Percentiles rank a stretch among this genome's conserved stretches.
These are phyloP conservation scores for Daucus carota DNA, from an alignment of 129 eudicot species.

Conservation along the genomic window DH1_v3.0 NC_030389.2:44272001-44272500, in stretches of 20 bases:
- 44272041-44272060: slow-evolving; percentile 14
- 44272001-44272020: slow-evolving; percentile 13
- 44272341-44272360: slow-evolving; percentile 71
- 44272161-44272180: slow-evolving; percentile 57
- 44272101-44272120: slow-evolving; percentile 58
- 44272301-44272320: slow-evolving; percentile 47
- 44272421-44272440: slow-evolving; percentile 49
- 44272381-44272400: slow-evolving; percentile 75
- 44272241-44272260: slow-evolving; percentile 81
- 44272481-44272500: slow-evolving; percentile 80
- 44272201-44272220: slow-evolving; percentile 75
- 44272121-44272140: slow-evolving; percentile 63
- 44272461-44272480: slow-evolving; percentile 35
- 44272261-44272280: slow-evolving; percentile 78
- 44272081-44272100: slow-evolving; percentile 83
- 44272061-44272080: slow-evolving; percentile 94
- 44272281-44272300: slow-evolving; percentile 45
- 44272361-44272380: slow-evolving; percentile 79
- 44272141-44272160: slow-evolving; percentile 76
- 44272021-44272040: slow-evolving; percentile 7
- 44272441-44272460: slow-evolving; percentile 77
- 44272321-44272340: slow-evolving; percentile 79
- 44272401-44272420: slow-evolving; percentile 25
- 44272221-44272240: slow-evolving; percentile 81
- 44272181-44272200: slow-evolving; percentile 66